phyloP scores from a whole-genome alignment of 2,329 filamentous ascomycete genomes.

The Diaporthe citri region DNA sequence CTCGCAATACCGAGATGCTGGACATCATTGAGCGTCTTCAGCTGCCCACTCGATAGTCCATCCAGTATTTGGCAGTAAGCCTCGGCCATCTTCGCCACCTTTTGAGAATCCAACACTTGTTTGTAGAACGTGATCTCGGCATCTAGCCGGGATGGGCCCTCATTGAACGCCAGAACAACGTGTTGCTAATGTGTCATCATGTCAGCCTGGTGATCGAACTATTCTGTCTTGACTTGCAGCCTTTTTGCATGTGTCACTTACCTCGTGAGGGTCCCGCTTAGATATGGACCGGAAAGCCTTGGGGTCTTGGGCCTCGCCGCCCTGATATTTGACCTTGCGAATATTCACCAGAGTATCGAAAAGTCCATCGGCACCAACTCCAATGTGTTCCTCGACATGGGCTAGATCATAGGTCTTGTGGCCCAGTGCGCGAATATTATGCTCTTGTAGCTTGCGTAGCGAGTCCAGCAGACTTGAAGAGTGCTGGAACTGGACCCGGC shows the following conservation, averaged over 20 bases:
- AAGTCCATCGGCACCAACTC: neutral
- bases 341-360: conserved; percentile 7
- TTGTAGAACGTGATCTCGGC: neutral
- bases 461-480: neutral
- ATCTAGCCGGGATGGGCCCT: neutral
- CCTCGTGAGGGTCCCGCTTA: neutral
- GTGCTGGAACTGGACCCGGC: neutral
- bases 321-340: neutral
- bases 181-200: neutral
- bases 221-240: neutral
- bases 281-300: neutral
- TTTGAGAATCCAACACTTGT: neutral
- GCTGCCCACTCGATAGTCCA: neutral
- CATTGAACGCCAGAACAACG: conserved; percentile 4
- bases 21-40: neutral
- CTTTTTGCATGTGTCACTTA: neutral
- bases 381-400: neutral
- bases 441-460: neutral
- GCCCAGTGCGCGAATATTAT: neutral
- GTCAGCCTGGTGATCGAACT: neutral
- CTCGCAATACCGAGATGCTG: neutral
- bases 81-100: neutral
- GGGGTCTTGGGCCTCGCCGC: neutral
- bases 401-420: neutral
- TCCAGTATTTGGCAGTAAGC: neutral